Percentiles rank a stretch among this genome's conserved stretches.
phyloP scores from a whole-genome alignment of 345 rosid genomes.

The Acer campestre region DNA sequence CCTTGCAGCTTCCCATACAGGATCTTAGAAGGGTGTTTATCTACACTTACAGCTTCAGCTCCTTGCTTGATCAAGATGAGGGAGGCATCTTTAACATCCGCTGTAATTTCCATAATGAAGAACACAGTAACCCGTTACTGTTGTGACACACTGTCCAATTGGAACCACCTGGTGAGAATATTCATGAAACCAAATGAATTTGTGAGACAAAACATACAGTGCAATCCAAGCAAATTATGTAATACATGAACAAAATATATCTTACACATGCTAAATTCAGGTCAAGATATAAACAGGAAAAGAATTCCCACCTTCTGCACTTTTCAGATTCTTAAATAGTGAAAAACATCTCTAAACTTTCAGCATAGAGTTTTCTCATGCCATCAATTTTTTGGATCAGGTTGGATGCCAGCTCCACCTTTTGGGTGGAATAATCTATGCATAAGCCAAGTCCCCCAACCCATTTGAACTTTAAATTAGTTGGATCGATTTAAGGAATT shows the following conservation, averaged over 20 bases:
- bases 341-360: background rate
- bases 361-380: background rate
- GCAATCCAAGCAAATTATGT: background rate
- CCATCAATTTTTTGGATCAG: no score
- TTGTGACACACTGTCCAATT: background rate
- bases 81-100: slow-evolving; percentile 29
- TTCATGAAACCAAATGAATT: background rate
- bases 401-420: no score
- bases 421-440: background rate
- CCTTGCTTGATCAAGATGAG: slow-evolving; percentile 70
- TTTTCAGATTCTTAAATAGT: background rate
- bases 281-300: background rate
- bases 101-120: slow-evolving; percentile 36
- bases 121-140: background rate
- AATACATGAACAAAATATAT: background rate
- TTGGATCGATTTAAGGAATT: background rate
- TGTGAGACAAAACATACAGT: background rate
- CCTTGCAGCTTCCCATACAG: slow-evolving; percentile 6
- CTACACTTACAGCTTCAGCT: slow-evolving; percentile 72
- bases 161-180: slow-evolving; percentile 5
- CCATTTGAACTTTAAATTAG: background rate
- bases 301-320: background rate
- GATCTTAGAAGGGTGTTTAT: background rate
- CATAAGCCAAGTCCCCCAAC: background rate
- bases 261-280: background rate